These are phyloP conservation scores for Zygoascus bituminiphila DNA, from an alignment of 805 yeast species.

Conservation along the genomic window DNA sequence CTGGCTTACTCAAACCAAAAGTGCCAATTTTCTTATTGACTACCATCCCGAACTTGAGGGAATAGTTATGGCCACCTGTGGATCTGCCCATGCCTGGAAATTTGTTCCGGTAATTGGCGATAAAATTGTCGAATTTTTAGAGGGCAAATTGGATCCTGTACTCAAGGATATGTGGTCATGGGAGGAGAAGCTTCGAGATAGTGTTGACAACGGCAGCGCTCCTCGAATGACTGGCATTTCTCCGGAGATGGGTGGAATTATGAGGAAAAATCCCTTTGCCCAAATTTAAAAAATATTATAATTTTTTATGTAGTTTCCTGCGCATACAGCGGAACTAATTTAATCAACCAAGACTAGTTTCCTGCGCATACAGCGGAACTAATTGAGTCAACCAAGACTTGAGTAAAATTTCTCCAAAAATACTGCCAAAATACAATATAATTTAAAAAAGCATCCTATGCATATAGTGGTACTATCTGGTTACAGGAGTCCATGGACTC, in stretches of 20 bases:
- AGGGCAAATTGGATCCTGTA: background rate
- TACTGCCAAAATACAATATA: too few relatives aligned
- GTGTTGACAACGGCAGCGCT: background rate
- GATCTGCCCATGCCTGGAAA: constrained; percentile 4
- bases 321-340: too few relatives aligned
- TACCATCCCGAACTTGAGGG: background rate
- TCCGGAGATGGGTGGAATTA: background rate
- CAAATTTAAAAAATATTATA: too few relatives aligned
- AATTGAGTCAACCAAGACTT: too few relatives aligned
- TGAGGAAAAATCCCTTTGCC: background rate
- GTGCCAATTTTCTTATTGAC: constrained; percentile 3
- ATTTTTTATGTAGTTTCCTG: too few relatives aligned
- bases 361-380: too few relatives aligned
- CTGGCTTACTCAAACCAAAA: constrained; percentile 2
- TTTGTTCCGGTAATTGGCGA: constrained; percentile 2
- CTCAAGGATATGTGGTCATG: constrained; percentile 3
- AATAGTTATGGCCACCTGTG: background rate
- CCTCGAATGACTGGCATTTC: constrained; percentile 2
- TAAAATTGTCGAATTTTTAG: constrained; percentile 1
- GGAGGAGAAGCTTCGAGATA: background rate
- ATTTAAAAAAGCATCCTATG: too few relatives aligned
- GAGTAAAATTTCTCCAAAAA: background rate
- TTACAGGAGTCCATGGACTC: background rate
- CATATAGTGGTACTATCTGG: background rate
- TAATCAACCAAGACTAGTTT: too few relatives aligned